Conservation (phyloP, 495 filamentous ascomycete genomes). For the Ramalina peruviana region DNA sequence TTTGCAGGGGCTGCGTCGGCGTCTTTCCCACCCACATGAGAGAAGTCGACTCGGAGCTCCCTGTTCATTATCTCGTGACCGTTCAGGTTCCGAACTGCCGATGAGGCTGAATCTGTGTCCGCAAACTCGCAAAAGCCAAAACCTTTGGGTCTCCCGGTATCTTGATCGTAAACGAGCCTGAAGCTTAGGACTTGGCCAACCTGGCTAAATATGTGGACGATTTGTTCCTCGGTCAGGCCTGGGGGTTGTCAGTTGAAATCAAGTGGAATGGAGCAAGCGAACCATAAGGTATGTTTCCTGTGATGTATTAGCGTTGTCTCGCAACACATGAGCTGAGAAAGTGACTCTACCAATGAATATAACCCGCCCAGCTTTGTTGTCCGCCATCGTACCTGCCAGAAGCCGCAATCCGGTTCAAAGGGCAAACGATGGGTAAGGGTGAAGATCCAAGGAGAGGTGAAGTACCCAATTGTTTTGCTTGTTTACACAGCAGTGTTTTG, state of each 20-base stretch:
- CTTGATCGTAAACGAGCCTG: slow-evolving; percentile 85
- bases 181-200: slow-evolving; percentile 87
- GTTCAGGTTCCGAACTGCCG: slow-evolving; percentile 90
- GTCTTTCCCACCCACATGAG: slow-evolving; percentile 73
- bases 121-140: slow-evolving; percentile 93
- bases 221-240: slow-evolving; percentile 91
- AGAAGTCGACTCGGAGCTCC: slow-evolving; percentile 88
- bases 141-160: slow-evolving; percentile 88
- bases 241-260: slow-evolving; percentile 10
- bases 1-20: slow-evolving; percentile 39
- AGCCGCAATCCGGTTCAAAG: too few relatives aligned
- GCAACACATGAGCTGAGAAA: slow-evolving; percentile 25
- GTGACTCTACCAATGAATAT: slow-evolving; percentile 83
- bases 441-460: neutral
- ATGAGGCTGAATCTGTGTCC: slow-evolving; percentile 81
- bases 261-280: neutral
- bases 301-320: neutral
- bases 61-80: slow-evolving; percentile 92
- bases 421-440: neutral
- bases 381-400: slow-evolving; percentile 30
- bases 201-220: slow-evolving; percentile 75
- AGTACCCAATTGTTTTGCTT: too few relatives aligned
- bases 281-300: slow-evolving; percentile 20
- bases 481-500: too few relatives aligned
- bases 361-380: slow-evolving; percentile 43